Base-by-base conservation (phyloP, 2,329 filamentous ascomycete species). In the Lachnellula occidentalis region DNA sequence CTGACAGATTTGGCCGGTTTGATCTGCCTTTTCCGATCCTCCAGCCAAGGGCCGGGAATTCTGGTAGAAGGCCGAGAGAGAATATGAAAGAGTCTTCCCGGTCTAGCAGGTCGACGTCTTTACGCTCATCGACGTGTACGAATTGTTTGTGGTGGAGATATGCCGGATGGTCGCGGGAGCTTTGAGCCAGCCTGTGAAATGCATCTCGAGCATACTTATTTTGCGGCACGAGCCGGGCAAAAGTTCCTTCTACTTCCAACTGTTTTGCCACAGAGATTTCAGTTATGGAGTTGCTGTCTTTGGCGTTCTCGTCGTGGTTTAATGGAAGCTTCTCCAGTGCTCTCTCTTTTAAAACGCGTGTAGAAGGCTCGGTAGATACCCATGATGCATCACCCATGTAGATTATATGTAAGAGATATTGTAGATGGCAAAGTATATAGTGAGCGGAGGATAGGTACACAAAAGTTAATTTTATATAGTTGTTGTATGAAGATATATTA, bases 11-110 rank as follows among this genome's bases (percentile, higher is more conserved):
- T 45, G 48, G 48, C 4, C 51, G 56, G 17, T 55, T 55, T 3
- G 37, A 34, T 45, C 59, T 53, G 1, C 59, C 59, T 48, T 42
- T 57, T 8, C 61, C 61, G 22, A 61, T 66, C 31, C 55, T 56
- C 60, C 60, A 61, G 5, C 60, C 58, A 15, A 61, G 24, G 5
- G 54, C 47, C 1, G 58, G 55, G 14, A 56, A 57, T 31, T 59
- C 54, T 41, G 57, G 57, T 34, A 59, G 42, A 5, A 56, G 45
- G 17, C 56, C 53, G 24, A 58, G 50, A 8, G 56, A 56, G n/a
- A 56, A 51, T 17, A 56, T 36, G 42, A 54, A 58, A 21, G 31
- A 56, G 24, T 56, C 54, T 48, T 56, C 53, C 19, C 53, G 53
- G 3, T 53, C 51, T 3, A 50, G 36, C 8, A 42, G 41, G 4